Percentiles rank a stretch among this genome's conserved stretches.
These are phyloP conservation scores for Amanita molliuscula DNA, from an alignment of 768 basidiomycete species.

Conservation along the genomic window DNA sequence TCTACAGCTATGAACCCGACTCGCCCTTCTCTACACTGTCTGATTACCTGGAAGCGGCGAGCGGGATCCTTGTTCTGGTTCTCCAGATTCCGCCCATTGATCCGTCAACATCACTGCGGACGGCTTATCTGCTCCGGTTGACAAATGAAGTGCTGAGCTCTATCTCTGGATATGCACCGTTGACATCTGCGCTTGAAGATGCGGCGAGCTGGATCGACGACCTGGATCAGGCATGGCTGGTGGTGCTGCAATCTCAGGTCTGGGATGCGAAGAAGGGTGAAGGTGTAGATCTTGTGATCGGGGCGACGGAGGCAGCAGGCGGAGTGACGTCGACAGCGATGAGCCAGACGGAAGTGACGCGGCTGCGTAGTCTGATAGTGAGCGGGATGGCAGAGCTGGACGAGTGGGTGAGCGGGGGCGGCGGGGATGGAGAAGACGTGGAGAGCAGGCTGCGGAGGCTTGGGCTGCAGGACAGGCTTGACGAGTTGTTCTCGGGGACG, in stretches of 20 bases:
- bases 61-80: slow-evolving; percentile 47
- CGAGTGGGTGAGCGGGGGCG: slow-evolving; percentile 46
- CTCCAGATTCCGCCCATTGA: slow-evolving; percentile 69
- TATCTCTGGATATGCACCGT: slow-evolving; percentile 50
- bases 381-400: slow-evolving; percentile 50
- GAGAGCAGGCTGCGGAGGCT: slow-evolving; percentile 33
- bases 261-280: slow-evolving; percentile 48
- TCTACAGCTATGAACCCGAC: slow-evolving; percentile 34
- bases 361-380: slow-evolving; percentile 59
- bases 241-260: slow-evolving; percentile 49
- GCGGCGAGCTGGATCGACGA: slow-evolving; percentile 62
- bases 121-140: slow-evolving; percentile 56
- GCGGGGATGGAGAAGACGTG: slow-evolving; percentile 20
- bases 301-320: slow-evolving; percentile 22
- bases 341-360: slow-evolving; percentile 62
- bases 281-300: slow-evolving; percentile 25
- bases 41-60: slow-evolving; percentile 49
- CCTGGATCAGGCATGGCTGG: slow-evolving; percentile 66
- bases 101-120: slow-evolving; percentile 59
- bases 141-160: slow-evolving; percentile 56
- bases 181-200: slow-evolving; percentile 31
- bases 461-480: slow-evolving; percentile 51
- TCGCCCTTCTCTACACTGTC: slow-evolving; percentile 47
- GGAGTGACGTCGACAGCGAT: slow-evolving; percentile 34
- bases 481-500: slow-evolving; percentile 52